Base-by-base conservation (phyloP, 129 eudicot genomes). In the Silybum marianum region DNA sequence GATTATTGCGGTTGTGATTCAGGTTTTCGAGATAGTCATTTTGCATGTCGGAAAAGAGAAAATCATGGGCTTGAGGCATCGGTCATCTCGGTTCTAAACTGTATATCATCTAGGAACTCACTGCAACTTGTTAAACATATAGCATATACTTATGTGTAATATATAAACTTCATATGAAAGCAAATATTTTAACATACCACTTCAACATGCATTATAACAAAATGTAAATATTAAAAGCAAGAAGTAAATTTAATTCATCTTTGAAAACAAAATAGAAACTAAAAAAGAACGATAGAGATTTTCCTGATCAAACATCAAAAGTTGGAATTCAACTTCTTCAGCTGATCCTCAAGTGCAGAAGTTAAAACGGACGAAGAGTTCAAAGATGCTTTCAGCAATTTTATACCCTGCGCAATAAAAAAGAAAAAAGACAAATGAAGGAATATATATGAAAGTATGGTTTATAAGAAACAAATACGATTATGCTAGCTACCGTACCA, bases 261-360 rank as follows among this genome's bases (percentile, higher is more conserved):
- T 51, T 51, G 62, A 51, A 51, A 51, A 2, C 6, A 51, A 2
- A 1, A 13, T 0, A 4, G 21, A 0, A 13, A 51, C 3, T 3
- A 14, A 51, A 51, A 51, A n/a, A 51, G 5, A 12, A 48, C 62
- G 62, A 13, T 3, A n/a, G 6, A 51, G 21, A 13, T 14, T 3
- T 51, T 51, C 21, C 1, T 16, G 14, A 16, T 3, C 21, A 14
- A 51, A 16, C 19, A 51, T 51, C 62, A 51, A 51, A 51, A 14
- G 62, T 51, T 51, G 62, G 62, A n/a, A 21, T 51, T 51, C 18
- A 51, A 74, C 25, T 25, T 75, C 48, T 54, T 75, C n/a, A 76
- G n/a, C 12, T 32, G 71, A 32, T 76, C 54, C 80, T 60, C 71
- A 19, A 76, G 71, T 51, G 71, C 68, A 4, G 22, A 9, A 34